Percentiles rank a stretch among this genome's conserved stretches.
Evolutionary conservation across 768 basidiomycete genomes (phyloP).

Genomic region (Termitomyces sp.): DNA sequence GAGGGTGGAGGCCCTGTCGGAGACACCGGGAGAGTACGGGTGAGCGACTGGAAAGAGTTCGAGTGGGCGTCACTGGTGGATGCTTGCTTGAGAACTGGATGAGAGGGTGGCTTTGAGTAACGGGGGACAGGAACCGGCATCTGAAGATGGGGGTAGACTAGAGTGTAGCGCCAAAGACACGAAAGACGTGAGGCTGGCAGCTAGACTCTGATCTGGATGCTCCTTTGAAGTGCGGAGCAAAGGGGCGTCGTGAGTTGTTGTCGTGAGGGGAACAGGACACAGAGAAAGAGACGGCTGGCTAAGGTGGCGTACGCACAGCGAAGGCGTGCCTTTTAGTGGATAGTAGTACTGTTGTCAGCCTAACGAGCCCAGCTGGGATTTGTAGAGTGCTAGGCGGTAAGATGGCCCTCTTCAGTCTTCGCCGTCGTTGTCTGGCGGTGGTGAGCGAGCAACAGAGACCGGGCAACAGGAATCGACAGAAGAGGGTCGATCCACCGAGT

Average conservation of each 20-base stretch:
- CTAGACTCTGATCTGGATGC: slow-evolving; percentile 40
- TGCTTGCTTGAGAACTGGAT: slow-evolving; percentile 62
- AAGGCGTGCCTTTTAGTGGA: slow-evolving; percentile 87
- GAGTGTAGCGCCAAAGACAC: slow-evolving; percentile 45
- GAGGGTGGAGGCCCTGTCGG: slow-evolving; percentile 62
- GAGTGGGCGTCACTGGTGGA: slow-evolving; percentile 40
- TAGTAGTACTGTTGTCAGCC: slow-evolving; percentile 23
- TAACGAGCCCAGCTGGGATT: slow-evolving; percentile 29
- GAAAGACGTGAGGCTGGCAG: slow-evolving; percentile 34
- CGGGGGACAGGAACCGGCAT: slow-evolving; percentile 87
- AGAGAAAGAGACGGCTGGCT: slow-evolving; percentile 18
- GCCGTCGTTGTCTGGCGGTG: slow-evolving; percentile 33
- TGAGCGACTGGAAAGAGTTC: slow-evolving; percentile 50
- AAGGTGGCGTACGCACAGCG: slow-evolving; percentile 80
- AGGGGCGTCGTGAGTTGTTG: slow-evolving; percentile 58
- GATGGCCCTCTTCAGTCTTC: slow-evolving; percentile 42
- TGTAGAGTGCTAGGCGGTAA: slow-evolving; percentile 18
- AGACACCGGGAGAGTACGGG: slow-evolving; percentile 56
- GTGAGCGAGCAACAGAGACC: slow-evolving; percentile 33
- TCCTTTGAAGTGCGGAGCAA: slow-evolving; percentile 35
- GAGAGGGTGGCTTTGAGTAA: slow-evolving; percentile 53
- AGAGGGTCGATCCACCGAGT: slow-evolving; percentile 50
- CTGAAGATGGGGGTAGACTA: slow-evolving; percentile 44
- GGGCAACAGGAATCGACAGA: slow-evolving; percentile 46
- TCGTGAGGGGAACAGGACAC: slow-evolving; percentile 39